phyloP scores from a whole-genome alignment of 163 green algal species.

The Chlorella variabilis region DNA sequence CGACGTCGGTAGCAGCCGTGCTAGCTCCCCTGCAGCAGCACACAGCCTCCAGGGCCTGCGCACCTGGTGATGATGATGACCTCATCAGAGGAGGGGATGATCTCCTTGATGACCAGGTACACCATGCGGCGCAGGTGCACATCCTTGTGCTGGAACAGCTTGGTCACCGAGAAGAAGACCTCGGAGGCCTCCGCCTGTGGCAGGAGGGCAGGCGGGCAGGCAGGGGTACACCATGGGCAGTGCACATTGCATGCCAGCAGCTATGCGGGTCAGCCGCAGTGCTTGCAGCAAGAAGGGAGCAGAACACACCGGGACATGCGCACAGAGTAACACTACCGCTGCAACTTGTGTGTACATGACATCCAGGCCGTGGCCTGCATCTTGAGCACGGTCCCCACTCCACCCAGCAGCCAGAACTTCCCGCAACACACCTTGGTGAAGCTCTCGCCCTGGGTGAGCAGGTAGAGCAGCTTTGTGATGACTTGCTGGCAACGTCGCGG shows the following conservation, averaged over 20 bases:
- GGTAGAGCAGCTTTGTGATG: constrained; percentile 99
- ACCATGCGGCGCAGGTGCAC: constrained; percentile 96
- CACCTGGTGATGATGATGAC: constrained; percentile 97
- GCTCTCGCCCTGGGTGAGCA: constrained; percentile 96
- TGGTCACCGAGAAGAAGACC: constrained; percentile 99
- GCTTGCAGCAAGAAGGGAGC: no score
- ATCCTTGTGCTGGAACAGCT: constrained; percentile 99
- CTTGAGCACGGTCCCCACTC: no score
- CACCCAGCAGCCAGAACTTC: no score
- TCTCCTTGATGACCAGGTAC: constrained; percentile 99
- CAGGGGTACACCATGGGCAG: neutral
- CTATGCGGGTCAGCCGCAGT: no score
- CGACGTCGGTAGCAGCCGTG: no score
- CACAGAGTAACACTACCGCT: no score
- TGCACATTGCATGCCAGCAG: neutral
- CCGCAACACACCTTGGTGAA: constrained; percentile 94
- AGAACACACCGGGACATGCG: no score
- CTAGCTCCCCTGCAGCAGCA: no score
- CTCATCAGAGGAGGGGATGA: constrained; percentile 80
- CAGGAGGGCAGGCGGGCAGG: neutral
- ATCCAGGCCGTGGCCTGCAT: no score
- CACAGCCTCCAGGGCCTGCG: neutral
- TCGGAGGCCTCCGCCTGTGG: constrained; percentile 93
- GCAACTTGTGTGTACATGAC: no score
- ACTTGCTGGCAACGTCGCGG: constrained; percentile 96